These are phyloP conservation scores for Wallacemonas rigidus DNA, from an alignment of 208 protist genomes.

Conservation along the genomic window DNA sequence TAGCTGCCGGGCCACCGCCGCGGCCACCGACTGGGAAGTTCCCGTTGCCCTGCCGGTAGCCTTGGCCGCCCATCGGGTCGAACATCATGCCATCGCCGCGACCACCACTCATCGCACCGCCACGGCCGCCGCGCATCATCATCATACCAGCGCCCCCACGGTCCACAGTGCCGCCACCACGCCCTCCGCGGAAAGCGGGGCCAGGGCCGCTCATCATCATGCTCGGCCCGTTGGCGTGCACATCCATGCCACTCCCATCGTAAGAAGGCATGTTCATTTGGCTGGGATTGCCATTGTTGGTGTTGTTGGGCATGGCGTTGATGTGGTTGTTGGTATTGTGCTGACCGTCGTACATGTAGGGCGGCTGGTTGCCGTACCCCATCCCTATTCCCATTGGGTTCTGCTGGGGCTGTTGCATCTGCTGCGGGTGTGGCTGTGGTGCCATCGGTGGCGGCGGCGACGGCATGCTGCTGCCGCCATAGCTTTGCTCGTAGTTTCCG, in stretches of 20 bases:
- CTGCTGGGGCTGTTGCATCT: background rate
- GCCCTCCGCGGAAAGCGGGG: slow-evolving; percentile 6
- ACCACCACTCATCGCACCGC: background rate
- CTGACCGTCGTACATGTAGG: background rate
- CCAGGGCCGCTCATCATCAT: slow-evolving; percentile 12
- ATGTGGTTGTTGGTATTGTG: background rate
- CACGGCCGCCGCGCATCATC: slow-evolving; percentile 27
- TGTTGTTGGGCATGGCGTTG: background rate
- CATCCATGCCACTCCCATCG: background rate
- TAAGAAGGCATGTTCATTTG: background rate
- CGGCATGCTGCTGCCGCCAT: slow-evolving; percentile 3
- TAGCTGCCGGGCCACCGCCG: slow-evolving; percentile 23
- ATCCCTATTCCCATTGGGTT: background rate
- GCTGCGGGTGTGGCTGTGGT: slow-evolving; percentile 22
- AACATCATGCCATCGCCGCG: slow-evolving; percentile 21
- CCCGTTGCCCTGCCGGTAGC: background rate
- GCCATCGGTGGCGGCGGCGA: background rate
- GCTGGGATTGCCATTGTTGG: slow-evolving; percentile 1
- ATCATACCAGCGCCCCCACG: slow-evolving; percentile 3
- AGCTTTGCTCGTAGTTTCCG: slow-evolving; percentile 7
- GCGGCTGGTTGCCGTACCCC: background rate
- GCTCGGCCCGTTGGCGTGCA: slow-evolving; percentile 3
- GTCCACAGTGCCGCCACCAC: slow-evolving; percentile 1
- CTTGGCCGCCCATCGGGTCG: slow-evolving; percentile 5
- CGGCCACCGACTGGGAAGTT: slow-evolving; percentile 28